These are phyloP conservation scores for Apiotrichum veenhuisii DNA, from an alignment of 1,284 basidiomycete species.

Conservation along the genomic window DNA sequence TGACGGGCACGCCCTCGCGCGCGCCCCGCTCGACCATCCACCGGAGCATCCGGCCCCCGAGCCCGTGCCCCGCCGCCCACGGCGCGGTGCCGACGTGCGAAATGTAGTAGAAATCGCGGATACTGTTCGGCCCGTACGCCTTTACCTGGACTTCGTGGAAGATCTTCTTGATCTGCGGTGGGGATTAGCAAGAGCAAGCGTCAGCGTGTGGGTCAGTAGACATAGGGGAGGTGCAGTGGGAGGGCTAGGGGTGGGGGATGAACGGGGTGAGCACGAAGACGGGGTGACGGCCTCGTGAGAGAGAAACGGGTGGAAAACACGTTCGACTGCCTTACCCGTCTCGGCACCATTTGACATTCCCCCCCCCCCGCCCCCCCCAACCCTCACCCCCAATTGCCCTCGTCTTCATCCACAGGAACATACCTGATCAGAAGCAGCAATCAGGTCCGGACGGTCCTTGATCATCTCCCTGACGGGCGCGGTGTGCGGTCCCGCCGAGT, in stretches of 20 bases:
- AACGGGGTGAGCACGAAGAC: no score
- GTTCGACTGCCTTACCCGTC: no score
- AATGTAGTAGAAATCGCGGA: constrained; percentile 17
- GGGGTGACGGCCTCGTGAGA: no score
- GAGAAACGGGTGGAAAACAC: no score
- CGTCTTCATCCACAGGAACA: no score
- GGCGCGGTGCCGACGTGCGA: constrained; percentile 13
- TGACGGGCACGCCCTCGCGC: constrained; percentile 1
- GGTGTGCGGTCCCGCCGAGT: neutral
- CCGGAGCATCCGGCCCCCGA: constrained; percentile 7
- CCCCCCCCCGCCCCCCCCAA: no score
- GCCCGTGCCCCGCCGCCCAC: constrained; percentile 4
- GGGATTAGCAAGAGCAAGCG: neutral
- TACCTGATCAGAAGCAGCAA: neutral
- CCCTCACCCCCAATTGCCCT: no score
- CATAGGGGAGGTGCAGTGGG: no score
- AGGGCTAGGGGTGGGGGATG: no score
- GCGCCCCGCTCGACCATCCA: constrained; percentile 3
- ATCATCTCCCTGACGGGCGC: neutral
- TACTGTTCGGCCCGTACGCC: constrained; percentile 9
- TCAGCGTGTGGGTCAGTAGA: no score
- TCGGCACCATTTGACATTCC: no score
- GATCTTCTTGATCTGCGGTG: neutral
- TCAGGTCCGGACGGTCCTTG: neutral
- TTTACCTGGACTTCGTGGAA: constrained; percentile 4